Percentiles rank a stretch among this genome's conserved stretches.
These are phyloP conservation scores for Mycena metata DNA, from an alignment of 768 basidiomycete genomes.

Conservation along the genomic window DNA sequence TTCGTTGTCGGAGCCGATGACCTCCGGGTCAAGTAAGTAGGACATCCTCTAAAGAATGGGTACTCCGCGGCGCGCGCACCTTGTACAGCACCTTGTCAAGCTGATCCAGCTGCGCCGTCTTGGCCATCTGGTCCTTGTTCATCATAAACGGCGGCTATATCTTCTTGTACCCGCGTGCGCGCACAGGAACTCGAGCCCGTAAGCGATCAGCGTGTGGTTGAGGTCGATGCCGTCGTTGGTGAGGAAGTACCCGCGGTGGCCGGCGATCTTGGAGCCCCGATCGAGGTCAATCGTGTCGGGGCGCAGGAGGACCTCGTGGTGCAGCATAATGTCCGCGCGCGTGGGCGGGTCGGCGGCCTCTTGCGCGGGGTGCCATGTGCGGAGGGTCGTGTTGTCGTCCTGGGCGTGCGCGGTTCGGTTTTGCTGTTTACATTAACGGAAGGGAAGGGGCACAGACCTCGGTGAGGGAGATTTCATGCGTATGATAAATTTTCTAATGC, in stretches of 20 bases:
- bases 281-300: constrained; percentile 98
- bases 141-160: constrained; percentile 98
- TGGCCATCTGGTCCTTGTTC: constrained; percentile 97
- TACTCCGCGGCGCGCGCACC: no score
- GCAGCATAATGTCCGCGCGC: constrained; percentile 87
- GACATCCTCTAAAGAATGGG: no score
- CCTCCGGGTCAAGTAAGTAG: no score
- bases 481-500: no score
- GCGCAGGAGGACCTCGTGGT: constrained; percentile 95
- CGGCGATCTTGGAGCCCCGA: constrained; percentile 92
- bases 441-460: constrained; percentile 69
- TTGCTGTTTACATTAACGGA: neutral
- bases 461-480: constrained; percentile 83
- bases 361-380: constrained; percentile 90
- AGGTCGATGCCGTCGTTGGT: constrained; percentile 96
- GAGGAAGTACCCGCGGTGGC: constrained; percentile 97
- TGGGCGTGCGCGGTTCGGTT: constrained; percentile 49
- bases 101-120: constrained; percentile 97
- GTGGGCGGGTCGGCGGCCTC: constrained; percentile 79
- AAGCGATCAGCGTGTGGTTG: constrained; percentile 95
- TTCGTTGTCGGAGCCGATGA: constrained; percentile 91
- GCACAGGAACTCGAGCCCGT: constrained; percentile 95
- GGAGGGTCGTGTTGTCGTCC: constrained; percentile 91
- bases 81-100: constrained; percentile 99
- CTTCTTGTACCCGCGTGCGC: constrained; percentile 88